phyloP scores from a whole-genome alignment of 2,329 filamentous ascomycete genomes.

The Tolypocladium pustulatum region DNA sequence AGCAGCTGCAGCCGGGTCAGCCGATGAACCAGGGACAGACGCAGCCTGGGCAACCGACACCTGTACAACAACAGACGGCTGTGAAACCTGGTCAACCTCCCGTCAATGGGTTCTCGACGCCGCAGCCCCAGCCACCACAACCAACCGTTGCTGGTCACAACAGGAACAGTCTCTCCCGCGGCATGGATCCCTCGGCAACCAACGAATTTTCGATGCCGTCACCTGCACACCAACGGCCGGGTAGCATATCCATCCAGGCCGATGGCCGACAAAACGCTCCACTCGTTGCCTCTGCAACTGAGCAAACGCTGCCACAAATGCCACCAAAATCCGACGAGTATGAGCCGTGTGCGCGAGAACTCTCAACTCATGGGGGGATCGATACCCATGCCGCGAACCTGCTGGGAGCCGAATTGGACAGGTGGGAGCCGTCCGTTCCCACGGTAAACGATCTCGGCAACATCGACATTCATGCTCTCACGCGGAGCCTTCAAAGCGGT shows the following conservation, averaged over 20 bases:
- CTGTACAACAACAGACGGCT: slow-evolving; percentile 23
- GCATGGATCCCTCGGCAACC: slow-evolving; percentile 27
- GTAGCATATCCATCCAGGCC: slow-evolving; percentile 28
- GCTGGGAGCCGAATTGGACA: slow-evolving; percentile 55
- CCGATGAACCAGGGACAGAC: slow-evolving; percentile 21
- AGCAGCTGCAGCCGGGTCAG: slow-evolving; percentile 26
- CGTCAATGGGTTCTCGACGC: slow-evolving; percentile 26
- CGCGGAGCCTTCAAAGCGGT: slow-evolving; percentile 79
- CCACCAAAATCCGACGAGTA: slow-evolving; percentile 41
- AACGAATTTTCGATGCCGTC: slow-evolving; percentile 35
- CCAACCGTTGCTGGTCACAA: slow-evolving; percentile 24
- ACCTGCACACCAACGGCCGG: slow-evolving; percentile 29
- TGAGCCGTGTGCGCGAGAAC: slow-evolving; percentile 40
- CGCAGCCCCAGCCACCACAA: slow-evolving; percentile 13
- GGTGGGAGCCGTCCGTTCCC: slow-evolving; percentile 65
- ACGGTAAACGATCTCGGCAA: slow-evolving; percentile 67
- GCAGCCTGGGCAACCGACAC: slow-evolving; percentile 19
- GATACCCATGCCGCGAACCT: slow-evolving; percentile 54
- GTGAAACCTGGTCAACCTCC: slow-evolving; percentile 28
- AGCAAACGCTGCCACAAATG: slow-evolving; percentile 26
- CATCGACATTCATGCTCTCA: slow-evolving; percentile 84
- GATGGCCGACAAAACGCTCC: slow-evolving; percentile 17
- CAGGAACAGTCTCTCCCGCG: slow-evolving; percentile 41
- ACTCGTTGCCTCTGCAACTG: slow-evolving; percentile 8
- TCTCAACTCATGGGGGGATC: slow-evolving; percentile 60